phyloP scores from a whole-genome alignment of 78 protist species.

The Pelomyxa schiedti region DNA sequence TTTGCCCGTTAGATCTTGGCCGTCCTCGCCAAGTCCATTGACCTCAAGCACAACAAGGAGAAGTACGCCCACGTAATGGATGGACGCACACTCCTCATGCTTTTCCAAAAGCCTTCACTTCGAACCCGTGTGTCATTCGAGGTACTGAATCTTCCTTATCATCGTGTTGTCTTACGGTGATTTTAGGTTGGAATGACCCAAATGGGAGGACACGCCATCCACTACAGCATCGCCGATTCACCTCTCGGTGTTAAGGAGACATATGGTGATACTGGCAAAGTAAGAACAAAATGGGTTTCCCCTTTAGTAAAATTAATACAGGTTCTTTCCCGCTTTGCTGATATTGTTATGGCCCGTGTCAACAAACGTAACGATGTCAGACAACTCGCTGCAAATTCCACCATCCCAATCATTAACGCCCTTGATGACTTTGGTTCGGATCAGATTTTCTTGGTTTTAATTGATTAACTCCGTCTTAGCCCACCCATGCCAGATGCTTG shows the following conservation, averaged over 20 bases:
- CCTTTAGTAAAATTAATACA: not conserved
- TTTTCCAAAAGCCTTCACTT: slow-evolving; percentile 67
- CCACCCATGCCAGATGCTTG: slow-evolving; percentile 56
- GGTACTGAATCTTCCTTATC: not conserved
- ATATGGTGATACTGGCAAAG: slow-evolving; percentile 33
- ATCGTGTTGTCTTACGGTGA: not conserved
- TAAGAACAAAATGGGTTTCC: too few relatives aligned
- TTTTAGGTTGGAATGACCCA: slow-evolving; percentile 51
- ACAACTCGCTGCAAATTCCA: slow-evolving; percentile 28
- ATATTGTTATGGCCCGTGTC: slow-evolving; percentile 44
- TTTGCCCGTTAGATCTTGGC: too few relatives aligned
- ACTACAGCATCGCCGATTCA: slow-evolving; percentile 39
- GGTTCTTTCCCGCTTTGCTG: slow-evolving; percentile 30
- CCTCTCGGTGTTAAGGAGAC: slow-evolving; percentile 64
- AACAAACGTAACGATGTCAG: slow-evolving; percentile 8
- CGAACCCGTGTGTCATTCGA: slow-evolving; percentile 66
- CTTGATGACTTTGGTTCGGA: slow-evolving; percentile 67
- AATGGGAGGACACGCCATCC: slow-evolving; percentile 68
- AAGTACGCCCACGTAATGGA: slow-evolving; percentile 13
- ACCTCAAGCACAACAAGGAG: slow-evolving; percentile 19
- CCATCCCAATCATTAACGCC: slow-evolving; percentile 62
- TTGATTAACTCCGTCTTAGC: too few relatives aligned
- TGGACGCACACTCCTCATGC: slow-evolving; percentile 51
- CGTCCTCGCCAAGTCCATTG: not conserved
- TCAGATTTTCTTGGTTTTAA: too few relatives aligned